Evolutionary conservation across 2,329 filamentous ascomycete genomes (phyloP), one percentile per base, ranked within the genome.

Genomic region (Sporothrix brunneoviolacea): DNA sequence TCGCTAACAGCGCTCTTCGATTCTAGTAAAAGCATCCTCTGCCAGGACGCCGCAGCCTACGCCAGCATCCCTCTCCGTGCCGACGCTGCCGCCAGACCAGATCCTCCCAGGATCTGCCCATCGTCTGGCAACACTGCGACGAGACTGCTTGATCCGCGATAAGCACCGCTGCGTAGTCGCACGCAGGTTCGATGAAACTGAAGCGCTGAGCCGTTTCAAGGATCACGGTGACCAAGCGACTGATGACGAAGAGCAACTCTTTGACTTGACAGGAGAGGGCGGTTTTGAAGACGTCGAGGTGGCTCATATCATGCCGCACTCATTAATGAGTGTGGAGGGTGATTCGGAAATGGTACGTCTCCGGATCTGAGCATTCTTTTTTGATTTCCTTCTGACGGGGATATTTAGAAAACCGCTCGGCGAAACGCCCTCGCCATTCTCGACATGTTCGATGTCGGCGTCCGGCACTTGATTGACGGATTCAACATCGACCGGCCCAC

Each of bases 401-500:
- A 28, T 44, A 16, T 30, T 21, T 8, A 47, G 44, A 21, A 8
- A 38, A 35, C 44, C 38, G 44, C 44, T 22, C 44, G 44, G n/a
- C 38, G 30, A 35, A 47, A 38, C 15, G 35, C 44, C 19, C 35
- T 38, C 9, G 22, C 19, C 13, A 47, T 47, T n/a, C 44, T 47
- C 10, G 15, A 21, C 35, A 38, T 47, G 44, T 38, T 47, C 30
- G 44, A 47, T 21, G 19, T 47, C 22, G 22, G 38, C n/a, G 44
- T 47, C 15, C 44, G 39, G 33, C 44, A 22, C 8, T 16, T 47
- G 10, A 47, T 39, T 16, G 4, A 21, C n/a, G 44, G 44, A 12
- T 39, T 35, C 21, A 35, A 39, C 35, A 47, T 47, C 22, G 45
- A 48, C 36, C 45, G 45, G 45, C 45, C 45, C 7, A 33, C 45